Evolutionary conservation across 2,329 filamentous ascomycete genomes (phyloP), one percentile per base, ranked within the genome.

Genomic region (Colletotrichum lindemuthianum): DNA sequence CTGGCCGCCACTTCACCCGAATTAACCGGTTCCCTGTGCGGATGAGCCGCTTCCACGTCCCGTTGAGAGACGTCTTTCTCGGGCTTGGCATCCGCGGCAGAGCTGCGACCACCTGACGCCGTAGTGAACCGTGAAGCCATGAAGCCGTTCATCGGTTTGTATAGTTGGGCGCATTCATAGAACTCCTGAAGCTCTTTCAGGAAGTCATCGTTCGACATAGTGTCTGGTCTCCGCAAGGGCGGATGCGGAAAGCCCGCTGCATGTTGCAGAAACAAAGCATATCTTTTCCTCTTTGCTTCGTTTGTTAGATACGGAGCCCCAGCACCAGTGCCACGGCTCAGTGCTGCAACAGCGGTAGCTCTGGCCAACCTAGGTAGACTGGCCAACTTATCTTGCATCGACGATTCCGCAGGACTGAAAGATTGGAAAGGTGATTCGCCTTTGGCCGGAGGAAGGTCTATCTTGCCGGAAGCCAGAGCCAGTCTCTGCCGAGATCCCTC

Each of bases 61-160:
- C 24, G 24, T 3, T 71, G 1, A 66, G 68, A 10, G 34, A 59
- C 15, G 68, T 56, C 13, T 53, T 60, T 13, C 67, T 66, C 11
- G 71, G 63, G 12, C 61, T 60, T 4, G 64, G 24, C 53, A 6
- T 9, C 24, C 13, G 36, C 16, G 3, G 75, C 72, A 1, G 72
- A 60, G 8, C 73, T 65, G 6, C 77, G 71, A 8, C 78, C 70
- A 0, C 85, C 81, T 8, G 87, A 86, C 1, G 88, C 86, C 2
- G 91, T 90, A 0, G 93, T 97, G 75, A 99, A 99, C 0, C 95
- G 89, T 16, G 92, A 93, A 13, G 95, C 96, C 93, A 99, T 98
- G 67, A 92, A 84, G 0, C 93, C 93, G 2, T 92, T 92, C 79
- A 97, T 92, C 1, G 96, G 96, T 74, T 92, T 95, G 81, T 98